Conservation (phyloP, 2,329 filamentous ascomycete genomes). For the Colletotrichum melonis region DNA sequence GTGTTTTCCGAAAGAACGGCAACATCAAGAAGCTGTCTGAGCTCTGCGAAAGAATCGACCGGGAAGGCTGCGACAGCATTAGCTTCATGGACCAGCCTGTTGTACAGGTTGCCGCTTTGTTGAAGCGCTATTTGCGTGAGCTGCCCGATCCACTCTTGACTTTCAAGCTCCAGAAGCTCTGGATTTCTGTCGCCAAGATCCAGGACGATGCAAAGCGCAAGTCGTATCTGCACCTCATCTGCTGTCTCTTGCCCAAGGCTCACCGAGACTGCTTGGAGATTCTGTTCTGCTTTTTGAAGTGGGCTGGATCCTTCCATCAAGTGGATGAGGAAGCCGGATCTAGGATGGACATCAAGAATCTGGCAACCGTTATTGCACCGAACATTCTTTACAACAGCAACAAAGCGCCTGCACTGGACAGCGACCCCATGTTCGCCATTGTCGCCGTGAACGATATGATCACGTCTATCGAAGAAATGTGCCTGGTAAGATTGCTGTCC, state of each 20-base stretch:
- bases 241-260: constrained; percentile 90
- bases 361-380: constrained; percentile 96
- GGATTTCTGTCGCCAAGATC: constrained; percentile 91
- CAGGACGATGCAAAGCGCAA: constrained; percentile 83
- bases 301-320: constrained; percentile 97
- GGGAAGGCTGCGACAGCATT: constrained; percentile 84
- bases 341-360: constrained; percentile 98
- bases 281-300: constrained; percentile 94
- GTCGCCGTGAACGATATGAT: constrained; percentile 93
- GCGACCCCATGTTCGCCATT: constrained; percentile 92
- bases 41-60: constrained; percentile 86
- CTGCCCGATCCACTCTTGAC: constrained; percentile 95
- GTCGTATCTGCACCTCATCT: constrained; percentile 88
- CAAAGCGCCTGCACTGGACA: constrained; percentile 77
- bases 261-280: constrained; percentile 96
- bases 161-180: constrained; percentile 92
- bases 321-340: constrained; percentile 97
- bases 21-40: constrained; percentile 96
- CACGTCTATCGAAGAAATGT: constrained; percentile 94
- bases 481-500: constrained; percentile 75
- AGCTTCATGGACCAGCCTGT: constrained; percentile 90
- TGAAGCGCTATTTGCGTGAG: constrained; percentile 95
- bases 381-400: constrained; percentile 86
- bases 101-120: constrained; percentile 90
- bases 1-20: constrained; percentile 98